phyloP scores from a whole-genome alignment of 2,329 filamentous ascomycete genomes.

The Colletotrichum orbiculare region DNA sequence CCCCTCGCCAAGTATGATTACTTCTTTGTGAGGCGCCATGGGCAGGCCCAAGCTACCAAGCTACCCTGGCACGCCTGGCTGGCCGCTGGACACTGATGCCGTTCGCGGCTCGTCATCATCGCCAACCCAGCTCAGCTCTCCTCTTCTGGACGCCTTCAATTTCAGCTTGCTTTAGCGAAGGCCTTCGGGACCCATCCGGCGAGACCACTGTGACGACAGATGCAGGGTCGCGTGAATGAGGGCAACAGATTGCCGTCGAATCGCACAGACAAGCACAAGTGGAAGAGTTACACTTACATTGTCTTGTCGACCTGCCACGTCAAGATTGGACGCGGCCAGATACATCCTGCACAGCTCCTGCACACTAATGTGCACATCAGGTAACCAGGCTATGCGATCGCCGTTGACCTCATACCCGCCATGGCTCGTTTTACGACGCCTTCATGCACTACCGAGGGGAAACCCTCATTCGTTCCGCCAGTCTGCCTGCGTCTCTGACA shows the following conservation, averaged over 20 bases:
- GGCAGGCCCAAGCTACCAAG: constrained; percentile 3
- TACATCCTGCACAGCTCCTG: constrained; percentile 7
- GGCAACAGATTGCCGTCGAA: constrained; percentile 6
- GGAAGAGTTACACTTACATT: not conserved
- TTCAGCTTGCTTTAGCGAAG: constrained; percentile 26
- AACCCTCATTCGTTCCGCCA: constrained; percentile 18
- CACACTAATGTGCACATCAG: constrained; percentile 12
- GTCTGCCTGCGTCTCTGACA: constrained; percentile 4
- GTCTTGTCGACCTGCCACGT: not conserved
- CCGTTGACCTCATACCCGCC: not conserved
- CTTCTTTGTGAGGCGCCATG: not conserved
- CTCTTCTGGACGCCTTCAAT: constrained; percentile 27
- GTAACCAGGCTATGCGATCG: not conserved
- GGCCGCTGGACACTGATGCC: not conserved
- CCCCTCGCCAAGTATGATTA: not conserved
- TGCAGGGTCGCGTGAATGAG: constrained; percentile 15
- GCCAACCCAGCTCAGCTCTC: constrained; percentile 17
- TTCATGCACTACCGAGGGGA: constrained; percentile 25
- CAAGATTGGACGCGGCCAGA: not conserved
- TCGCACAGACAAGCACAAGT: constrained; percentile 13
- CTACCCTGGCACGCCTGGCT: constrained; percentile 2
- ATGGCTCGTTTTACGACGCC: constrained; percentile 26
- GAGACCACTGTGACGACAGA: constrained; percentile 21
- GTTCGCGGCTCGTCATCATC: constrained; percentile 20
- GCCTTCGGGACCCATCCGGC: constrained; percentile 11